Evolutionary conservation across 2,329 filamentous ascomycete species (phyloP).

Genomic region (Aspergillus alliaceus): DNA sequence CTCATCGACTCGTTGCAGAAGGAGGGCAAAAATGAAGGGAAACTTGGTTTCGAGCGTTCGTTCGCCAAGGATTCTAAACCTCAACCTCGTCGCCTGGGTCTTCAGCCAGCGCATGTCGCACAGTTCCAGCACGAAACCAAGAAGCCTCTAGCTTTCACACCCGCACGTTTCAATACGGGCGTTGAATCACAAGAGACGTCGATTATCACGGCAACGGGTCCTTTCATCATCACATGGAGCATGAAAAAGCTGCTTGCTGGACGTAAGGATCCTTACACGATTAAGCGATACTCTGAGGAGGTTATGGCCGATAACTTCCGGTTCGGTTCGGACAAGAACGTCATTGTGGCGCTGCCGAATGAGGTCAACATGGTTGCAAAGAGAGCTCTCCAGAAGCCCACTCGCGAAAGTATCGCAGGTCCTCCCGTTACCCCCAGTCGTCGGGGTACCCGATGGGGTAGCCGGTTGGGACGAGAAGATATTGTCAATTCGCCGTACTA

Average conservation of each 20-base stretch:
- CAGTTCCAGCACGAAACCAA: conserved; percentile 98
- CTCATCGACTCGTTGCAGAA: conserved; percentile 91
- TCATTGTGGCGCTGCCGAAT: conserved; percentile 94
- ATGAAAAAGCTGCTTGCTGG: conserved; percentile 83
- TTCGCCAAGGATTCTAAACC: conserved; percentile 94
- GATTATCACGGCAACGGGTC: conserved; percentile 94
- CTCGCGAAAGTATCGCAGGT: conserved; percentile 82
- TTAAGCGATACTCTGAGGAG: conserved; percentile 93
- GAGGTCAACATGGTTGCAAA: conserved; percentile 98
- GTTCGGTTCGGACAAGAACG: conserved; percentile 94
- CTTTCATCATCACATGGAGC: conserved; percentile 96
- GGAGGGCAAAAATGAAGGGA: conserved; percentile 92
- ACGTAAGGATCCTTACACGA: conserved; percentile 84
- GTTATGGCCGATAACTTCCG: conserved; percentile 99
- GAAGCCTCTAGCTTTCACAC: conserved; percentile 80
- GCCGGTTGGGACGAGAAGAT: conserved; percentile 69
- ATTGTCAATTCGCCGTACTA: conserved; percentile 75
- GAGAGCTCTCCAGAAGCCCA: conserved; percentile 79
- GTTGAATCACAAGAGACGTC: conserved; percentile 80
- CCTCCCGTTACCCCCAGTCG: conserved; percentile 51
- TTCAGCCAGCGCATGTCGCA: conserved; percentile 89
- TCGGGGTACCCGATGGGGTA: conserved; percentile 34
- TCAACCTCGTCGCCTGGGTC: conserved; percentile 82
- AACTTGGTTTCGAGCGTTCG: conserved; percentile 92
- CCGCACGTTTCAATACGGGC: conserved; percentile 91